Percentiles rank a stretch among this genome's conserved stretches.
Evolutionary conservation across 192 early-diverging fungal genomes (phyloP).

Genomic region (Diversispora eburnea): DNA sequence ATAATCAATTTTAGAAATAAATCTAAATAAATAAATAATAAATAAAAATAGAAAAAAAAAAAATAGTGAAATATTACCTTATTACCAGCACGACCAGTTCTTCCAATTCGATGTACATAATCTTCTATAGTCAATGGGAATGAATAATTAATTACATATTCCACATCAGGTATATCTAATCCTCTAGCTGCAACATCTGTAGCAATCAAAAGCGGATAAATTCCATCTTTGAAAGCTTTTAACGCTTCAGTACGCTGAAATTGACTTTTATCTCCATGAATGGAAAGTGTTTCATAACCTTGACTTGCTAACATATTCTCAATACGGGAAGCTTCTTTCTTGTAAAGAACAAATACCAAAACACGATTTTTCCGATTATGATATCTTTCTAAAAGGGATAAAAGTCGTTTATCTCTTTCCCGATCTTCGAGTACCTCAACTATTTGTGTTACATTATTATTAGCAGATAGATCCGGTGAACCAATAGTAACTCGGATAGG

Average conservation of each 20-base stretch:
- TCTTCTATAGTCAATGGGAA: constrained; percentile 98
- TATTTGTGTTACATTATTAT: constrained; percentile 78
- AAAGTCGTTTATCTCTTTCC: constrained; percentile 70
- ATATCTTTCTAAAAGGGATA: constrained; percentile 76
- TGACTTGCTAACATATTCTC: constrained; percentile 67
- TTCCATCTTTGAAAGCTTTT: constrained; percentile 76
- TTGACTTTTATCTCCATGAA: constrained; percentile 93
- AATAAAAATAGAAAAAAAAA: no score
- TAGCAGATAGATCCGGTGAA: constrained; percentile 83
- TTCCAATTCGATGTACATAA: constrained; percentile 89
- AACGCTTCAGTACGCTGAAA: constrained; percentile 75
- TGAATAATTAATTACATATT: constrained; percentile 93
- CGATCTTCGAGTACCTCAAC: constrained; percentile 84
- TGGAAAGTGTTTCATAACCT: constrained; percentile 79
- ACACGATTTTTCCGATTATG: constrained; percentile 88
- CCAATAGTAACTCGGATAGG: constrained; percentile 84
- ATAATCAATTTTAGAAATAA: neutral
- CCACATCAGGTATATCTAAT: constrained; percentile 85
- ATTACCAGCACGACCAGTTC: constrained; percentile 92
- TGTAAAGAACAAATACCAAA: constrained; percentile 93
- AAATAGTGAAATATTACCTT: constrained; percentile 50
- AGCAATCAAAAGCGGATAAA: constrained; percentile 81
- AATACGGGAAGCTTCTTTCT: constrained; percentile 87
- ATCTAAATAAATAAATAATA: constrained; percentile 56
- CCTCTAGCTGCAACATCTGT: constrained; percentile 94